These are phyloP conservation scores for Aureobasidium uvarum DNA, from an alignment of 2,329 filamentous ascomycete species.

Conservation along the genomic window DNA sequence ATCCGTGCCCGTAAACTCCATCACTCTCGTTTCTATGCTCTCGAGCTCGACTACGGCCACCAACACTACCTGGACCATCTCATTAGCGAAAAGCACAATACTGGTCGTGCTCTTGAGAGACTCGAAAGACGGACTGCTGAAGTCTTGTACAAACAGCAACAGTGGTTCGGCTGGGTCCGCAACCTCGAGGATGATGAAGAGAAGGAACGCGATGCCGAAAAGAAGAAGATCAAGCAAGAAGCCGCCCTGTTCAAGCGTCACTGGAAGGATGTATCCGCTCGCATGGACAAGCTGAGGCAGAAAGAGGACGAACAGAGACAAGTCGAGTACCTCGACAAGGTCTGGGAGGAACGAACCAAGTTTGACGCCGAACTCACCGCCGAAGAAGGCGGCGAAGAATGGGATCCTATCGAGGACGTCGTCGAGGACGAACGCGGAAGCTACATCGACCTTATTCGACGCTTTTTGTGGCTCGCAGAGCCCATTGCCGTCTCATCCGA, in stretches of 20 bases:
- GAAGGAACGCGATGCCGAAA: conserved; percentile 48
- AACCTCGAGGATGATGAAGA: conserved; percentile 51
- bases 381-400: conserved; percentile 43
- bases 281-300: conserved; percentile 37
- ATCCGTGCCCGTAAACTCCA: conserved; percentile 46
- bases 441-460: conserved; percentile 48
- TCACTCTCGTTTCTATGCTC: conserved; percentile 46
- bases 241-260: conserved; percentile 51
- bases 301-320: conserved; percentile 47
- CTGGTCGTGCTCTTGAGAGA: conserved; percentile 44
- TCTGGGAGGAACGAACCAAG: conserved; percentile 44
- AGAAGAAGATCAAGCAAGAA: conserved; percentile 52
- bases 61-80: conserved; percentile 44
- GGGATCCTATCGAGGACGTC: conserved; percentile 53
- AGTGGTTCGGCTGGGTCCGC: conserved; percentile 42
- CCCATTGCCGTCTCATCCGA: conserved; percentile 36
- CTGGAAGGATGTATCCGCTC: conserved; percentile 46
- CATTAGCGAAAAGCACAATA: conserved; percentile 41
- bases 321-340: conserved; percentile 47
- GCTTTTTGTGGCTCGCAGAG: conserved; percentile 53
- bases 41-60: conserved; percentile 47
- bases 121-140: conserved; percentile 46
- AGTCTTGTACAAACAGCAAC: conserved; percentile 48
- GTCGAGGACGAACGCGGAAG: conserved; percentile 47
- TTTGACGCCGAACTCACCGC: conserved; percentile 34